Evolutionary conservation across 2,329 filamentous ascomycete genomes (phyloP).

Genomic region (Monilinia fructicola): DNA sequence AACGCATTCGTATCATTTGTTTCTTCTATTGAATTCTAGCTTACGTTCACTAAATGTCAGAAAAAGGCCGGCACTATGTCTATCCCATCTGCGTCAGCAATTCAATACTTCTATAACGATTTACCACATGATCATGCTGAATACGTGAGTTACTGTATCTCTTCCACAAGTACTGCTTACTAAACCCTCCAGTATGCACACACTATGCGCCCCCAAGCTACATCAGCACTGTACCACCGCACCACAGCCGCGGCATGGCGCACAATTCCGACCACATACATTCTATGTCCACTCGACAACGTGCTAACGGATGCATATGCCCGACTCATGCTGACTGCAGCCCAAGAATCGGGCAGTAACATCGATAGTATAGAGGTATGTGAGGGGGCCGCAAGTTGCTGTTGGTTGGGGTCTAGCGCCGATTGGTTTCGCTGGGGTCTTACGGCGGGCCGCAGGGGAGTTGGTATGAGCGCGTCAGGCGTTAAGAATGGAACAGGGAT

Average conservation of each 20-base stretch:
- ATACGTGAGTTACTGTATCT: slow-evolving; percentile 11
- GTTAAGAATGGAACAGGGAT: neutral
- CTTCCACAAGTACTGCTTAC: neutral
- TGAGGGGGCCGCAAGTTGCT: slow-evolving; percentile 29
- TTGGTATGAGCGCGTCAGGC: slow-evolving; percentile 9
- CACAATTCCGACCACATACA: slow-evolving; percentile 35
- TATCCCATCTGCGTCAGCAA: slow-evolving; percentile 17
- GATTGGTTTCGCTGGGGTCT: slow-evolving; percentile 15
- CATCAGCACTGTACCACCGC: slow-evolving; percentile 19
- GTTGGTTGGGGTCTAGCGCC: slow-evolving; percentile 24
- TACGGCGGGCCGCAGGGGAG: slow-evolving; percentile 21
- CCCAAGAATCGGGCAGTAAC: slow-evolving; percentile 29
- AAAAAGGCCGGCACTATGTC: slow-evolving; percentile 21
- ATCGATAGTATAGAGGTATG: slow-evolving; percentile 33
- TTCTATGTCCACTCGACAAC: slow-evolving; percentile 33
- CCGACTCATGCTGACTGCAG: slow-evolving; percentile 32
- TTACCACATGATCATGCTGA: slow-evolving; percentile 18
- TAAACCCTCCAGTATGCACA: slow-evolving; percentile 40
- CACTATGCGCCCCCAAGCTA: slow-evolving; percentile 31
- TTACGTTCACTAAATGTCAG: slow-evolving; percentile 22
- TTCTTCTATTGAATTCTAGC: neutral
- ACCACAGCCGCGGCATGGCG: slow-evolving; percentile 37
- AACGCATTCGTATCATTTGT: neutral
- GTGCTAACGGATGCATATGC: slow-evolving; percentile 29
- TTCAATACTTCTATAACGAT: slow-evolving; percentile 21